These are phyloP conservation scores for Trichopus zeylanicus DNA, from an alignment of 116 monocot species.

Conservation along the genomic window DNA sequence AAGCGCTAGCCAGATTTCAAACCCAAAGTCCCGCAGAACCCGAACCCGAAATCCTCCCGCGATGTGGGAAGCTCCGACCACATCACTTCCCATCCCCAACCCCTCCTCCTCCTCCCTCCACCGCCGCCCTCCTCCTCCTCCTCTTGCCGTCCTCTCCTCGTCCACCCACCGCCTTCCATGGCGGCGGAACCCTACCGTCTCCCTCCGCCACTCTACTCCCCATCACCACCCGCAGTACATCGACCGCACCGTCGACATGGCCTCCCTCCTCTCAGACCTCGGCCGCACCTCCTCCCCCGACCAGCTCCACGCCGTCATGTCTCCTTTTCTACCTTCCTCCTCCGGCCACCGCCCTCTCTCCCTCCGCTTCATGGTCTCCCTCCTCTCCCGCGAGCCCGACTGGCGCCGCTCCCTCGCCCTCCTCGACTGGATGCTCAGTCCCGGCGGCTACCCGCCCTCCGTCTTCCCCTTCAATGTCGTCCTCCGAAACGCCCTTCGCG, in stretches of 20 bases:
- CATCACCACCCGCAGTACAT: constrained; percentile 13
- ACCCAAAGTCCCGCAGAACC: too few relatives aligned
- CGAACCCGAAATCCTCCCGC: too few relatives aligned
- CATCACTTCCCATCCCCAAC: constrained; percentile 48
- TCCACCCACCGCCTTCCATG: constrained; percentile 42
- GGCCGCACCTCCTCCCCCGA: constrained; percentile 25
- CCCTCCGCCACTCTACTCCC: constrained; percentile 19
- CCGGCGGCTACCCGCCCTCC: constrained; percentile 42
- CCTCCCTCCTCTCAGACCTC: constrained; percentile 39
- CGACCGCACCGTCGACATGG: constrained; percentile 69
- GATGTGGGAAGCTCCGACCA: too few relatives aligned
- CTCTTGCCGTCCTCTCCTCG: constrained; percentile 11
- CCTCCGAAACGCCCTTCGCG: constrained; percentile 70
- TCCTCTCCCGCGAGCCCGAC: constrained; percentile 66
- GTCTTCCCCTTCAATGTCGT: constrained; percentile 69
- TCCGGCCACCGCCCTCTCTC: constrained; percentile 27
- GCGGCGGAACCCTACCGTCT: constrained; percentile 12
- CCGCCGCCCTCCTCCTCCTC: background rate
- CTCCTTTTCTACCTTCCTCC: constrained; percentile 25
- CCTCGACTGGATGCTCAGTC: constrained; percentile 73
- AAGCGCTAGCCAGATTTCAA: too few relatives aligned
- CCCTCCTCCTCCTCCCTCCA: constrained; percentile 17
- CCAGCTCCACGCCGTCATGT: constrained; percentile 62
- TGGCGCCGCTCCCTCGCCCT: constrained; percentile 80
- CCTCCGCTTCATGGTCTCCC: constrained; percentile 66